These are phyloP conservation scores for Tanacetum coccineum DNA, from an alignment of 129 eudicot species.

Conservation along the genomic window DNA sequence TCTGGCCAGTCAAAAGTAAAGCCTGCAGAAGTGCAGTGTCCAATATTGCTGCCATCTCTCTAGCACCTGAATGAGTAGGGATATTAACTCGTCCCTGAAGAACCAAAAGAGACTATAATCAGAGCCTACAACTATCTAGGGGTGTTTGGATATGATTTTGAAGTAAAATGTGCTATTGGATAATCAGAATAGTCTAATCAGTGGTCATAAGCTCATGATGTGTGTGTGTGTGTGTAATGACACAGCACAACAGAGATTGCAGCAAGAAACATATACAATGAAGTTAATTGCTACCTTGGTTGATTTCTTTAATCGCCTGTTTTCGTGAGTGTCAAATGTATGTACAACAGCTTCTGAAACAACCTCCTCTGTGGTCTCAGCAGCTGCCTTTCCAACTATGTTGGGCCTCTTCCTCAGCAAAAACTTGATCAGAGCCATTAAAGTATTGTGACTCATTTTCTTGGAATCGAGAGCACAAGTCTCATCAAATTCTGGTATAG, in stretches of 20 bases:
- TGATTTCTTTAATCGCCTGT: slow-evolving; percentile 50
- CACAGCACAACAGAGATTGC: neutral
- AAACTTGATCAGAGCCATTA: slow-evolving; percentile 85
- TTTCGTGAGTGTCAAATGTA: slow-evolving; percentile 44
- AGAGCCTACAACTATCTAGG: slow-evolving; percentile 7
- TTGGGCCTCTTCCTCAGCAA: slow-evolving; percentile 76
- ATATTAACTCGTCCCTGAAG: slow-evolving; percentile 56
- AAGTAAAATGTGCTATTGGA: too few species aligned
- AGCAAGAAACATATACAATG: slow-evolving; percentile 17
- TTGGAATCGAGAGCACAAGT: slow-evolving; percentile 57
- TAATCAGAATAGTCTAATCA: too few species aligned
- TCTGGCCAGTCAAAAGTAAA: slow-evolving; percentile 74
- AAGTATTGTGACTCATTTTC: slow-evolving; percentile 84
- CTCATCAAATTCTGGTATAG: slow-evolving; percentile 56
- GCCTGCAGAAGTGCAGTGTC: slow-evolving; percentile 96
- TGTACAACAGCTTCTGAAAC: slow-evolving; percentile 88
- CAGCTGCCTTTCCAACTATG: slow-evolving; percentile 87
- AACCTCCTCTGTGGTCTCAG: slow-evolving; percentile 94
- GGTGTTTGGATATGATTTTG: too few species aligned
- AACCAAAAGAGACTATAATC: slow-evolving; percentile 28
- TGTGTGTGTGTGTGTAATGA: neutral
- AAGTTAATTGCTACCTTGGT: slow-evolving; percentile 49
- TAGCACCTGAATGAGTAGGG: slow-evolving; percentile 70
- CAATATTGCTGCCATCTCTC: slow-evolving; percentile 81
- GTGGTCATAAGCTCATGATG: too few species aligned